Conservation (phyloP, 192 early-diverging fungal genomes). For the Podila epicladia region DNA sequence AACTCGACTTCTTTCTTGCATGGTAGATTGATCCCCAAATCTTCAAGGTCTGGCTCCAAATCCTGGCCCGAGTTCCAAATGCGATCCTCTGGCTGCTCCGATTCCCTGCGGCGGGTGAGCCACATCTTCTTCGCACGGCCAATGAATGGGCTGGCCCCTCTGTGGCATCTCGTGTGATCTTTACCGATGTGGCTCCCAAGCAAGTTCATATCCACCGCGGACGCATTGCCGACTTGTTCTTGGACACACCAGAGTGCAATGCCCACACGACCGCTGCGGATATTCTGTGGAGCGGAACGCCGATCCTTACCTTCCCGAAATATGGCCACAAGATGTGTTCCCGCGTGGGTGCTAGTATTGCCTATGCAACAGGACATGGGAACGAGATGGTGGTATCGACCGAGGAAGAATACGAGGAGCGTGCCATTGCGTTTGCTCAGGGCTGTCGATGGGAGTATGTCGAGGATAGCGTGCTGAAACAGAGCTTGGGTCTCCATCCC, state of each 20-base stretch:
- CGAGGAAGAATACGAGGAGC: constrained; percentile 73
- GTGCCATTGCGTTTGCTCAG: constrained; percentile 70
- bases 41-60: constrained; percentile 86
- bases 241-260: constrained; percentile 97
- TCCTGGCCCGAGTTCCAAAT: constrained; percentile 83
- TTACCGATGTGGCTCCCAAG: constrained; percentile 87
- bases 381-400: constrained; percentile 71
- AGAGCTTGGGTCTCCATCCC: constrained; percentile 12
- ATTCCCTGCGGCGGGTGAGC: constrained; percentile 89
- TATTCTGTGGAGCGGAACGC: constrained; percentile 94
- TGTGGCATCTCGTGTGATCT: constrained; percentile 83
- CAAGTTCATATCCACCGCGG: constrained; percentile 93
- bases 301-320: constrained; percentile 89
- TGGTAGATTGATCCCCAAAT: constrained; percentile 84
- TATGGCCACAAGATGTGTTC: constrained; percentile 92
- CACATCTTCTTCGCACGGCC: constrained; percentile 77
- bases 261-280: constrained; percentile 96
- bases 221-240: constrained; percentile 89
- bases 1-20: too few species aligned
- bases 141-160: constrained; percentile 76
- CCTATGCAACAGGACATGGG: constrained; percentile 80
- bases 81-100: constrained; percentile 91
- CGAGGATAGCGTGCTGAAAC: constrained; percentile 27
- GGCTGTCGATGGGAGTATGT: constrained; percentile 58
- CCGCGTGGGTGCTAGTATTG: constrained; percentile 89